Conservation (phyloP, 176 grass and related monocot species). For the Saccharum officinarum region DNA sequence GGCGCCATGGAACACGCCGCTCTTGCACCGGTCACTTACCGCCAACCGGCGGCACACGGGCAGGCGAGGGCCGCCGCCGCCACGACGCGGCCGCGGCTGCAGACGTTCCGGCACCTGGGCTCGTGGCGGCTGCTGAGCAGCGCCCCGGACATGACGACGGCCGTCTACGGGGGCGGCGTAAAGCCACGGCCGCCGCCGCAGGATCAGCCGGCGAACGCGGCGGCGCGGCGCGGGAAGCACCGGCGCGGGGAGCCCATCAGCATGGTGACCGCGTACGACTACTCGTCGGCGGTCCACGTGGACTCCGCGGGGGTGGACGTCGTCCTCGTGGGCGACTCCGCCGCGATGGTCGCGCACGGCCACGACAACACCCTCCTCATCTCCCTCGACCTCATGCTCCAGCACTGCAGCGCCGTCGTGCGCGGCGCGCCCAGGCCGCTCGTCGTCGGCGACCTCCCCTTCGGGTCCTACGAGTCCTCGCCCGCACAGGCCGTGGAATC, state of each 20-base stretch:
- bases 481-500: constrained; percentile 73
- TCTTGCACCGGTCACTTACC: too few relatives aligned
- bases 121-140: too few relatives aligned
- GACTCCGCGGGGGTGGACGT: constrained; percentile 83
- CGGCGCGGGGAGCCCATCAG: constrained; percentile 71
- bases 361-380: constrained; percentile 89
- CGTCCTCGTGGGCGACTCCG: constrained; percentile 89
- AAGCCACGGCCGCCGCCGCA: too few relatives aligned
- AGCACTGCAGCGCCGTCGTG: constrained; percentile 86
- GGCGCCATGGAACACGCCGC: too few relatives aligned
- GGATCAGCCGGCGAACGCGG: background rate
- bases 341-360: constrained; percentile 92
- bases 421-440: constrained; percentile 69
- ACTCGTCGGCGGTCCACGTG: constrained; percentile 89
- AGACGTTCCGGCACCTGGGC: too few relatives aligned
- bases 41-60: too few relatives aligned
- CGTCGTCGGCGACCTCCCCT: constrained; percentile 87
- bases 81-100: too few relatives aligned
- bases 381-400: constrained; percentile 78
- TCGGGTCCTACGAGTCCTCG: constrained; percentile 78
- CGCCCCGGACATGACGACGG: too few relatives aligned
- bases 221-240: constrained; percentile 71
- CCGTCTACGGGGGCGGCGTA: too few relatives aligned
- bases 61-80: too few relatives aligned
- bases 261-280: constrained; percentile 94